Evolutionary conservation across 768 basidiomycete genomes (phyloP), one percentile per base, ranked within the genome.

Genomic region (Tephrocybe sp.): DNA sequence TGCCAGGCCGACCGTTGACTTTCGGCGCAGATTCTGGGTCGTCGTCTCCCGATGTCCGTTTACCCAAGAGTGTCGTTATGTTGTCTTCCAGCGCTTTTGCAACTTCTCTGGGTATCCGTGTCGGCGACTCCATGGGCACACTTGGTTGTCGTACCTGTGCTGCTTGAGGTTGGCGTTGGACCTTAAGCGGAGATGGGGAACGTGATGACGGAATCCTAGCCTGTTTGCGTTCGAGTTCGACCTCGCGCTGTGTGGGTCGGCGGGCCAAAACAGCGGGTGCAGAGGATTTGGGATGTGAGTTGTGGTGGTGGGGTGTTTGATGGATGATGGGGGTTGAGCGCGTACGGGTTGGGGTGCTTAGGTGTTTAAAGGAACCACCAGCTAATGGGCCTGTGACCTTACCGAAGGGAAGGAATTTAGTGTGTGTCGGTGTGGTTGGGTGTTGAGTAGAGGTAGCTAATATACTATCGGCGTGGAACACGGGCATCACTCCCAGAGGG

Each of bases 31-130:
- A 39, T 11, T 63, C 51, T 38, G 40, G 11, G 17, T 31, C 66
- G 42, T 75, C 74, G 3, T 73, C 72, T 10, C 70, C 68, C 0
- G 75, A 67, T 9, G 74, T 72, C 8, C 87, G 75, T 63, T 92
- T 91, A 8, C 87, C 88, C 13, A 91, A 69, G 49, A 89, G 65
- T 17, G 79, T 78, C 5, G 82, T 80, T 43, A 90, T 79, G 53
- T 80, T 85, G 56, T 88, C 84, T 54, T 87, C 79, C 17, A 89
- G 68, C 14, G 78, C 84, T 58, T 72, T 78, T n/a, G 82, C 71
- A 20, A 73, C 73, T 43, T 76, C 72, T 42, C 71, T 68, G 41
- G 75, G 72, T 26, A 80, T 72, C 46, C 75, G 74, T 20, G 73
- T 66, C 36, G 72, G 77, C 0, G 77, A 76, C 11, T 66, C 52